Base-by-base conservation (phyloP, 2,329 filamentous ascomycete genomes). In the Pyricularia pennisetigena region DNA sequence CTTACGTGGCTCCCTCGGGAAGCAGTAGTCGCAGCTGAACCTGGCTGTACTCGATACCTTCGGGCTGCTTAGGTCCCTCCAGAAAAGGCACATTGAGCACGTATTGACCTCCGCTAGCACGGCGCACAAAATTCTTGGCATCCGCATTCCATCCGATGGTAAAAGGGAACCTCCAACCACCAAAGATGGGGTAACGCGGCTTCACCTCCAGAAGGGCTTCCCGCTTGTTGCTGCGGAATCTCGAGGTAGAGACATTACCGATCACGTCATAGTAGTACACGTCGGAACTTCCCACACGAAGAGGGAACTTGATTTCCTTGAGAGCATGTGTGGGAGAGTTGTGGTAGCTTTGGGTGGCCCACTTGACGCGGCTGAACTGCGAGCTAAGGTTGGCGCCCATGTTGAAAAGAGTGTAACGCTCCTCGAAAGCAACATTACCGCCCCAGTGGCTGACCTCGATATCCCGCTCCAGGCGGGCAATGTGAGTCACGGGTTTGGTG, bases 361-460 rank as follows among this genome's bases (percentile, higher is more conserved):
- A 95, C 74, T 91, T 87, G 71, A 93, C 88, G 41, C 92, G 87
- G 74, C 87, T 90, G 81, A 95, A 94, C 49, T 90, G 87, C 69
- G 83, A 82, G 41, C 86, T 85, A 66, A 94, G 83, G 77, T 91
- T 90, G 66, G 95, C 96, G 71, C 91, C 95, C 71, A 90, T 88
- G 83, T 99, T 94, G 74, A 87, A 87, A 72, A 98, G 84, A 78
- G 90, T 92, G 80, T 97, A 97, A 69, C 92, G 88, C 81, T 99
- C 95, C 81, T 99, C 95, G 66, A 94, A 93, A 1, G 95, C 95
- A 68, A 98, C 80, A 77, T 99, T 99, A 71, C 95, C 95, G 72
- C 95, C 95, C 95, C 95, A 99, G 79, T 98, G 95, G 76, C 92
- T 97, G 74, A 99, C 90, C 78, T 99, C 95, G 71, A 99, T 82